Conservation (phyloP, 371 early-diverging fungal genomes). For the Rhizopus arrhizus region DNA sequence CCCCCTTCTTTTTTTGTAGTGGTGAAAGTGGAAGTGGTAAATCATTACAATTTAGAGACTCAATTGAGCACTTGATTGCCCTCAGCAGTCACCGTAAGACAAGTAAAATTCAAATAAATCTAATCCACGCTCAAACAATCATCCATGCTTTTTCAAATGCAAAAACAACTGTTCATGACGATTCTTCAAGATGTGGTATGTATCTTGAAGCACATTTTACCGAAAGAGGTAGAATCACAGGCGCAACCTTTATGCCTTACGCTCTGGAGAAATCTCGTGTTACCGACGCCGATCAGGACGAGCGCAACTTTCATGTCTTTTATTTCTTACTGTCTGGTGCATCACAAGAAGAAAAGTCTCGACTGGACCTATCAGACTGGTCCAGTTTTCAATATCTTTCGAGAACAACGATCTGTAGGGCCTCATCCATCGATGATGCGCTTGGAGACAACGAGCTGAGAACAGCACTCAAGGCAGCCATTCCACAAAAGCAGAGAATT, state of each 20-base stretch:
- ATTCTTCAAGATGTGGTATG: constrained; percentile 84
- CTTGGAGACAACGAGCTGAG: constrained; percentile 68
- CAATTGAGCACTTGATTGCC: constrained; percentile 69
- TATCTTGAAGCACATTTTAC: constrained; percentile 89
- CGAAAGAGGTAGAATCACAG: constrained; percentile 80
- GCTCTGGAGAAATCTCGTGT: constrained; percentile 85
- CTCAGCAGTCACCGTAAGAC: constrained; percentile 78
- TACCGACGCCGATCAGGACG: constrained; percentile 57
- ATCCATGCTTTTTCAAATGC: constrained; percentile 84
- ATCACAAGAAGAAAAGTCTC: constrained; percentile 24
- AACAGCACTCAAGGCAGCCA: constrained; percentile 74
- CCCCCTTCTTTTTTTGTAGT: constrained; percentile 43
- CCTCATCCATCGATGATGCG: constrained; percentile 53
- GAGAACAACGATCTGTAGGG: constrained; percentile 41
- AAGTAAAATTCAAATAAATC: constrained; percentile 70
- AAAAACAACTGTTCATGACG: constrained; percentile 70
- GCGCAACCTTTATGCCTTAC: constrained; percentile 81
- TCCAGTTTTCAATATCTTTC: constrained; percentile 42
- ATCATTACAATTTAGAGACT: constrained; percentile 65
- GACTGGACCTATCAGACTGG: constrained; percentile 30
- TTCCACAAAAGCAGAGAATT: constrained; percentile 75
- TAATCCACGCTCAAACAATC: constrained; percentile 71
- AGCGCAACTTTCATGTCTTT: constrained; percentile 92
- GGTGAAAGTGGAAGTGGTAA: constrained; percentile 91
- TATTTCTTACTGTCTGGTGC: constrained; percentile 71